Percentiles rank a stretch among this genome's conserved stretches.
These are phyloP conservation scores for Curvularia hawaiiensis DNA, from an alignment of 2,329 filamentous ascomycete genomes.

Conservation along the genomic window DNA sequence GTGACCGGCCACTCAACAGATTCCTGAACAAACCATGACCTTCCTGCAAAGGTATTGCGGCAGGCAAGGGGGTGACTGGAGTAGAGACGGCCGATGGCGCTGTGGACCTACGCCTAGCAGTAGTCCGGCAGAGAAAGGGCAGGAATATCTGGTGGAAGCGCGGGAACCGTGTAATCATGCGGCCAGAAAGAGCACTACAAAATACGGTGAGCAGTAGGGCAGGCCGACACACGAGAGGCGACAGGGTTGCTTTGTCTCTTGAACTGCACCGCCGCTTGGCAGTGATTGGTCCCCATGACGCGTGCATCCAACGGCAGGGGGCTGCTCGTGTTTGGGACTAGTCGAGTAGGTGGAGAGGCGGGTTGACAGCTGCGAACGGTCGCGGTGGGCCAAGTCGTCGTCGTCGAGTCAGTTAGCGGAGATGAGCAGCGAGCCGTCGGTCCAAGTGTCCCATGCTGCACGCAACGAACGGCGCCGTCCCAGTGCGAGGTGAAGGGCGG, in stretches of 20 bases:
- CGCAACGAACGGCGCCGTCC: background rate
- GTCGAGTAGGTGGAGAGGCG: constrained; percentile 10
- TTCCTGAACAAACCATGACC: constrained; percentile 3
- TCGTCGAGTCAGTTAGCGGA: background rate
- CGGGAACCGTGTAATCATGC: constrained; percentile 8
- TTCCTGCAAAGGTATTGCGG: background rate
- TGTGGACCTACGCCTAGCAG: background rate
- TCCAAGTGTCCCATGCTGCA: background rate
- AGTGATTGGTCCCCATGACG: constrained; percentile 23
- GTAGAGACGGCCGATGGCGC: background rate
- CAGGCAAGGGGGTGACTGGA: background rate
- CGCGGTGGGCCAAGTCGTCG: background rate
- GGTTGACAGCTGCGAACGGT: constrained; percentile 8
- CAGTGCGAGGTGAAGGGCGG: background rate
- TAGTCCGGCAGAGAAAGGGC: background rate
- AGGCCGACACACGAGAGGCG: constrained; percentile 12
- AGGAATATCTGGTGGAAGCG: background rate
- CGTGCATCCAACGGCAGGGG: constrained; percentile 14
- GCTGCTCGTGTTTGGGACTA: constrained; percentile 7
- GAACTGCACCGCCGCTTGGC: constrained; percentile 20
- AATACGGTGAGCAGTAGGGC: constrained; percentile 25
- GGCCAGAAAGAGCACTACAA: constrained; percentile 6
- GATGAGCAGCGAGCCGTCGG: background rate
- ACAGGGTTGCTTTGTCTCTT: constrained; percentile 20
- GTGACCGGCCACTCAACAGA: constrained; percentile 20